Percentiles rank a stretch among this genome's conserved stretches.
Conservation (phyloP, 352 stramenopile genomes). For the Pythium aristosporum region DNA sequence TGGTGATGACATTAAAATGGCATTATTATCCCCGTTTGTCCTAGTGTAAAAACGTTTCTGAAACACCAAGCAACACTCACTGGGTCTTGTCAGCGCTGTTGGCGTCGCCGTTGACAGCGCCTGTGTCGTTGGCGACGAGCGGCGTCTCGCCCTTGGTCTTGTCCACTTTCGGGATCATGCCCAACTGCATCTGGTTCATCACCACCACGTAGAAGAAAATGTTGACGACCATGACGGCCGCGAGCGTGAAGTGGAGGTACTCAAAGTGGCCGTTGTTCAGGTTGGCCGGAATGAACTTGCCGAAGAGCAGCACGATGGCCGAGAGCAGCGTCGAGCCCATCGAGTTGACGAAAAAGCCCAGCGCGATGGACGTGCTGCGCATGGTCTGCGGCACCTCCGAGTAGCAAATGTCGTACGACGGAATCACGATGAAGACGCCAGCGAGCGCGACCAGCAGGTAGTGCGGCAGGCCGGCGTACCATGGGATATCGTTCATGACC, state of each 20-base stretch:
- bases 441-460: constrained; percentile 41
- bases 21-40: too few relatives aligned
- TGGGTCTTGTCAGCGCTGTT: constrained; percentile 5
- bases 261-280: constrained; percentile 27
- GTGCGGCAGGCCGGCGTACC: constrained; percentile 43
- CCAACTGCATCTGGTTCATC: constrained; percentile 30
- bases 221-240: constrained; percentile 37
- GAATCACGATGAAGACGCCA: constrained; percentile 22
- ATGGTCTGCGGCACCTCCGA: constrained; percentile 40
- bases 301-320: constrained; percentile 51
- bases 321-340: constrained; percentile 33
- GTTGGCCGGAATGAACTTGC: constrained; percentile 39
- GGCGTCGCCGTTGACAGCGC: not conserved
- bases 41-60: not conserved
- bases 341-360: constrained; percentile 37
- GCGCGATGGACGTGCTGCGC: constrained; percentile 36
- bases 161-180: constrained; percentile 17
- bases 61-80: not conserved
- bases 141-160: constrained; percentile 12
- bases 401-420: constrained; percentile 43
- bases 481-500: constrained; percentile 33
- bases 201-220: constrained; percentile 39
- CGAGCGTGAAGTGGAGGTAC: constrained; percentile 39
- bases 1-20: too few relatives aligned
- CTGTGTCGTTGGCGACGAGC: not conserved